Evolutionary conservation across 2,329 filamentous ascomycete species (phyloP).

Genomic region (Anisogramma anomala): DNA sequence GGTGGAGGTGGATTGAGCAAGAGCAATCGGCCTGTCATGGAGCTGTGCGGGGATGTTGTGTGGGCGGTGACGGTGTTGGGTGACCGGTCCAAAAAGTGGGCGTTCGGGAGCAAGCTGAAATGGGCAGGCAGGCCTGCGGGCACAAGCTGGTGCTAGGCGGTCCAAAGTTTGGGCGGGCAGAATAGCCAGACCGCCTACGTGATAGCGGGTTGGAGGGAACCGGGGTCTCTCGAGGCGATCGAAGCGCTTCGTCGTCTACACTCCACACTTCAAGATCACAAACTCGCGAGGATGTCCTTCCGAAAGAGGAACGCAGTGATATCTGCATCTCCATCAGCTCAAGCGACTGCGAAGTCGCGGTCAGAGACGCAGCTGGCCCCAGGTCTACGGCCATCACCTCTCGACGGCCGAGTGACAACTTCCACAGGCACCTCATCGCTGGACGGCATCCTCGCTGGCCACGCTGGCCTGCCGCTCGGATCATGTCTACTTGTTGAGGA

Average conservation of each 20-base stretch:
- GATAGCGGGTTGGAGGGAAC: no score
- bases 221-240: no score
- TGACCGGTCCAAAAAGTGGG: not conserved
- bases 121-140: not conserved
- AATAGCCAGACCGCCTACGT: slow-evolving; percentile 7
- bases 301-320: slow-evolving; percentile 46
- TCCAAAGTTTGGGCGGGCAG: slow-evolving; percentile 2
- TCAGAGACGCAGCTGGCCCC: slow-evolving; percentile 29
- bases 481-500: slow-evolving; percentile 75
- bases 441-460: slow-evolving; percentile 74
- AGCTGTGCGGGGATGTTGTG: slow-evolving; percentile 1
- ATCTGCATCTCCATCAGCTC: slow-evolving; percentile 24
- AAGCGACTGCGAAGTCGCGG: slow-evolving; percentile 17
- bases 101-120: not conserved
- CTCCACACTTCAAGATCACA: no score
- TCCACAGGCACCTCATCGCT: slow-evolving; percentile 84
- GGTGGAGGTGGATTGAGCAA: not conserved
- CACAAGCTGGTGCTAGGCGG: no score
- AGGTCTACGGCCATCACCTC: slow-evolving; percentile 67
- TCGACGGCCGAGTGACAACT: slow-evolving; percentile 77
- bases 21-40: not conserved
- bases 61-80: not conserved
- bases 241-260: no score
- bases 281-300: slow-evolving; percentile 39
- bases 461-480: slow-evolving; percentile 73